A percentile compares a stretch with the other conserved stretches of the same genome.
Evolutionary conservation across 2,329 filamentous ascomycete species (phyloP).

Genomic region (Colletotrichum gigasporum): DNA sequence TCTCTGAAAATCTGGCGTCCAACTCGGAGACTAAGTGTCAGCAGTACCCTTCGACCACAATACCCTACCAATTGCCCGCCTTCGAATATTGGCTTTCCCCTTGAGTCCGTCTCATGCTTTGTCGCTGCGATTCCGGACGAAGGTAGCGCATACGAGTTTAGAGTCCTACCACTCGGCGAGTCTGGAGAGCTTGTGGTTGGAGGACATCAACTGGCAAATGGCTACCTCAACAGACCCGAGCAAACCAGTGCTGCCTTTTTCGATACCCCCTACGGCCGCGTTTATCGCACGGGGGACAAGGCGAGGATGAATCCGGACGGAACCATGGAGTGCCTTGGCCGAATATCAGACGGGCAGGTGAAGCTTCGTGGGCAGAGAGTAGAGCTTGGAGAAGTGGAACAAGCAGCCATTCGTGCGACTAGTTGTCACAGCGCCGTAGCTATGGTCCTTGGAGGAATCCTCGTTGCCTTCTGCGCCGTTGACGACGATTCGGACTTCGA

Average conservation of each 20-base stretch:
- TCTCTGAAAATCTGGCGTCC: background rate
- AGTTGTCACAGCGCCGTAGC: conserved; percentile 74
- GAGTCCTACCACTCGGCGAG: conserved; percentile 71
- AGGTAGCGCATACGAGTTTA: conserved; percentile 43
- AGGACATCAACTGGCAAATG: conserved; percentile 80
- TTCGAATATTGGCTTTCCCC: conserved; percentile 76
- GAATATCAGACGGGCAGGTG: conserved; percentile 82
- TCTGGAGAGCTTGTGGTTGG: conserved; percentile 84
- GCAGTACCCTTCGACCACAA: background rate
- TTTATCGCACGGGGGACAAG: conserved; percentile 90
- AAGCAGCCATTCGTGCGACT: conserved; percentile 68
- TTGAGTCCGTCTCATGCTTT: conserved; percentile 84
- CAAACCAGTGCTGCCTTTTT: conserved; percentile 80
- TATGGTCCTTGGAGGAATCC: conserved; percentile 70
- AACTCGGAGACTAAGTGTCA: background rate
- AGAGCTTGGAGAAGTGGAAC: conserved; percentile 82
- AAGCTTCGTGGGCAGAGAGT: conserved; percentile 87
- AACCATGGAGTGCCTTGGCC: conserved; percentile 82
- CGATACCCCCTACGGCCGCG: conserved; percentile 69
- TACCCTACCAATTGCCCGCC: conserved; percentile 3
- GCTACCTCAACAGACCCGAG: conserved; percentile 83
- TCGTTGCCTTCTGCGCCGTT: conserved; percentile 80
- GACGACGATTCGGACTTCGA: conserved; percentile 43
- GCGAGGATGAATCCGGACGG: conserved; percentile 75
- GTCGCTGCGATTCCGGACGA: conserved; percentile 63